phyloP scores from a whole-genome alignment of 164 flowering plant genomes.

The Nymphaea colorata region DNA sequence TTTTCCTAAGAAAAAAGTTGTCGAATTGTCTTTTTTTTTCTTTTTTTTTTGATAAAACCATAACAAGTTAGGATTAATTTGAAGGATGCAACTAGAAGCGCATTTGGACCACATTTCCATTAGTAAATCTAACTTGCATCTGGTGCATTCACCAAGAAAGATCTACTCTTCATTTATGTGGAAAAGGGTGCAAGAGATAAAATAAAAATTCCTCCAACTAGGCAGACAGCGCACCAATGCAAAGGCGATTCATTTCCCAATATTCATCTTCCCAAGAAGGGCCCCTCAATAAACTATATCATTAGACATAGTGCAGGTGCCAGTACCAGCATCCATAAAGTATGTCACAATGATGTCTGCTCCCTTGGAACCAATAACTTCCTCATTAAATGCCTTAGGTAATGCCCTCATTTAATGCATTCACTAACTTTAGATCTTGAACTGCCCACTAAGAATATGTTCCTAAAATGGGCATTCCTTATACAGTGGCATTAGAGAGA shows the following conservation, averaged over 20 bases:
- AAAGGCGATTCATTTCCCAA: not conserved
- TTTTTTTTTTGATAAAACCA: too few relatives aligned
- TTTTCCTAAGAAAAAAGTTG: too few relatives aligned
- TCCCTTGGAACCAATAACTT: too few relatives aligned
- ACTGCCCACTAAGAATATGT: too few relatives aligned
- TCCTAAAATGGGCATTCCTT: too few relatives aligned
- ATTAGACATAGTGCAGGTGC: not conserved
- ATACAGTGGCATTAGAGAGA: too few relatives aligned
- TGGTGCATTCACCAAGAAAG: not conserved
- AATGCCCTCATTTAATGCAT: not conserved
- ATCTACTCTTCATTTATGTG: too few relatives aligned
- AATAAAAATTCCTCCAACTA: not conserved
- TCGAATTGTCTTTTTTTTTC: too few relatives aligned
- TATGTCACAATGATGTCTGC: not conserved
- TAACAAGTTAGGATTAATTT: not conserved
- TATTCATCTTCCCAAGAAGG: not conserved
- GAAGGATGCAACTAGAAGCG: not conserved
- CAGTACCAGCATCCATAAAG: not conserved
- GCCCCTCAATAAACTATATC: not conserved
- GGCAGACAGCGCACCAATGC: too few relatives aligned
- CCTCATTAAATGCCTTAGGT: not conserved
- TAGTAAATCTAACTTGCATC: not conserved
- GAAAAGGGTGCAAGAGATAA: not conserved
- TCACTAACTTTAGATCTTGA: too few relatives aligned
- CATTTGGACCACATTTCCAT: not conserved